phyloP scores from a whole-genome alignment of 106 monocot genomes.

The Dioscorea dumetorum region DNA sequence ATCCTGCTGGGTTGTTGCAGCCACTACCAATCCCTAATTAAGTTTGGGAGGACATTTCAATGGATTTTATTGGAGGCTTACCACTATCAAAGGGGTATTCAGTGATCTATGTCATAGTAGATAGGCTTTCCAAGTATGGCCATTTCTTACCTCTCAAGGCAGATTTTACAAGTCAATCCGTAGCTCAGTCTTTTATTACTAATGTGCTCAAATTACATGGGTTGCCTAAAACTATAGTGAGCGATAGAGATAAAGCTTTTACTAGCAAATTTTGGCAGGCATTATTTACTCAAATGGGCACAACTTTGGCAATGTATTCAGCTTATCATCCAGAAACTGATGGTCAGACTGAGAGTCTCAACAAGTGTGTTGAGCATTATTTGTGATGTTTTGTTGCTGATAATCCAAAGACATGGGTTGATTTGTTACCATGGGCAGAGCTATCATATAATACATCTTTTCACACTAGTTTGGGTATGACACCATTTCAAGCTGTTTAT shows the following conservation, averaged over 20 bases:
- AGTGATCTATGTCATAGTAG: too few species aligned
- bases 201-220: too few species aligned
- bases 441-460: neutral
- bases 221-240: too few species aligned
- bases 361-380: neutral
- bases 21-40: constrained; percentile 6
- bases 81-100: neutral
- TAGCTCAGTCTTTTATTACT: too few species aligned
- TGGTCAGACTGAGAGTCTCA: too few species aligned
- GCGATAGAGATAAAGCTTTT: too few species aligned
- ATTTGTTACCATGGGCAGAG: neutral
- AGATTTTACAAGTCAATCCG: neutral
- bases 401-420: too few species aligned
- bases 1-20: constrained; percentile 1
- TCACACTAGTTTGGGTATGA: neutral
- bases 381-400: too few species aligned
- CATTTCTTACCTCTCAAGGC: neutral
- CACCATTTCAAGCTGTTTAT: neutral
- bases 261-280: too few species aligned
- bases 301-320: too few species aligned
- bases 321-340: too few species aligned
- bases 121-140: neutral
- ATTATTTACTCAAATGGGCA: too few species aligned
- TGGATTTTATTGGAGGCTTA: constrained; percentile 5
- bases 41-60: constrained; percentile 5